These are phyloP conservation scores for Plasmodium chabaudi DNA, from an alignment of 169 alveolate genomes.

Conservation along the genomic window DNA sequence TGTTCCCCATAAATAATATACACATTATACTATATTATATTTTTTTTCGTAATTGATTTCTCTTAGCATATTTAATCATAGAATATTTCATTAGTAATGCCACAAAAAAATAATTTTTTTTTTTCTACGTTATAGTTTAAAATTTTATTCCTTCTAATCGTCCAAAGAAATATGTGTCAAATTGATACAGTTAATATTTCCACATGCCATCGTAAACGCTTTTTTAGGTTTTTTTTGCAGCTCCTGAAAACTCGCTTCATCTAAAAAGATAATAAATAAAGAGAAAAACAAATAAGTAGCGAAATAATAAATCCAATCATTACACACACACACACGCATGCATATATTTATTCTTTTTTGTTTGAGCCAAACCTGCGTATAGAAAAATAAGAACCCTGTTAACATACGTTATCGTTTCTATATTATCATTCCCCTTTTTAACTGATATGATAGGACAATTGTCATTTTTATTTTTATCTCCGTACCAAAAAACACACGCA, in stretches of 20 bases:
- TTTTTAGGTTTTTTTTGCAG: conserved; percentile 88
- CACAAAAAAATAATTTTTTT: too few relatives aligned
- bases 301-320: neutral
- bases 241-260: conserved; percentile 91
- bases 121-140: neutral
- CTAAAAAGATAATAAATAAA: conserved; percentile 74
- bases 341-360: neutral
- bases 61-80: too few relatives aligned
- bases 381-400: conserved; percentile 91
- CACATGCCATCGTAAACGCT: conserved; percentile 93
- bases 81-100: too few relatives aligned
- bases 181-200: conserved; percentile 90
- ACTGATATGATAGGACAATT: conserved; percentile 90
- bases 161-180: conserved; percentile 92
- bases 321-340: neutral
- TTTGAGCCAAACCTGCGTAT: conserved; percentile 86
- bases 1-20: too few relatives aligned
- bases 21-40: too few relatives aligned
- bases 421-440: conserved; percentile 88
- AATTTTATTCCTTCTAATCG: conserved; percentile 65
- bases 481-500: conserved; percentile 92
- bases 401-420: conserved; percentile 90
- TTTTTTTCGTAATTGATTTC: too few relatives aligned
- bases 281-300: too few relatives aligned
- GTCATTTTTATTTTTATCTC: conserved; percentile 86